Conservation (phyloP, 2,329 filamentous ascomycete genomes). For the Zymoseptoria tritici region DNA sequence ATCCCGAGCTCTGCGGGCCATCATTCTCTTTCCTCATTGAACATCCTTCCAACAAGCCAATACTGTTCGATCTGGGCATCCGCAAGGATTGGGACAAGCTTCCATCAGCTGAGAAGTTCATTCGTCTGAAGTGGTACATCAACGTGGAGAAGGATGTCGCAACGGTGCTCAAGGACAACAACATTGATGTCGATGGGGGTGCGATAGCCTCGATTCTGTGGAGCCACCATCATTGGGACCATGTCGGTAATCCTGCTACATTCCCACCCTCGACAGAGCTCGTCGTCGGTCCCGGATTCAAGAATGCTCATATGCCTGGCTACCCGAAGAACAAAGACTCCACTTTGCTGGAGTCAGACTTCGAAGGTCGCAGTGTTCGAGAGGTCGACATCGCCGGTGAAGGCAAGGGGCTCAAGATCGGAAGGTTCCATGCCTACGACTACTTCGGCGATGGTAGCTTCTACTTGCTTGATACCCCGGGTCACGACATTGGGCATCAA, state of each 20-base stretch:
- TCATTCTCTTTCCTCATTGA: constrained; percentile 44
- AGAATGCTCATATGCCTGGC: constrained; percentile 35
- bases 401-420: constrained; percentile 34
- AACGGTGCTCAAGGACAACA: constrained; percentile 35
- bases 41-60: constrained; percentile 35
- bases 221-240: constrained; percentile 33
- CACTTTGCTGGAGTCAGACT: constrained; percentile 36
- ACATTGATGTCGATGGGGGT: constrained; percentile 32
- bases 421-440: constrained; percentile 43
- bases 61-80: constrained; percentile 43
- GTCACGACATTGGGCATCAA: constrained; percentile 47
- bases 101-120: constrained; percentile 28
- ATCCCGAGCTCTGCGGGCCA: constrained; percentile 32
- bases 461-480: constrained; percentile 48
- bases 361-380: constrained; percentile 31
- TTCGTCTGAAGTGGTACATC: constrained; percentile 30
- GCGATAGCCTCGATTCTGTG: constrained; percentile 29
- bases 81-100: constrained; percentile 41
- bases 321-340: constrained; percentile 37
- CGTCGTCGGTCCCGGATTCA: constrained; percentile 44
- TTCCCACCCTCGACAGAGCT: constrained; percentile 39
- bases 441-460: constrained; percentile 52
- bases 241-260: constrained; percentile 34
- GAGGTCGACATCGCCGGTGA: constrained; percentile 32
- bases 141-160: constrained; percentile 38